Percentiles rank a stretch among this genome's conserved stretches.
These are phyloP conservation scores for Paramecium pentaurelia DNA, from an alignment of 73 alveolate genomes.

Conservation along the genomic window DNA sequence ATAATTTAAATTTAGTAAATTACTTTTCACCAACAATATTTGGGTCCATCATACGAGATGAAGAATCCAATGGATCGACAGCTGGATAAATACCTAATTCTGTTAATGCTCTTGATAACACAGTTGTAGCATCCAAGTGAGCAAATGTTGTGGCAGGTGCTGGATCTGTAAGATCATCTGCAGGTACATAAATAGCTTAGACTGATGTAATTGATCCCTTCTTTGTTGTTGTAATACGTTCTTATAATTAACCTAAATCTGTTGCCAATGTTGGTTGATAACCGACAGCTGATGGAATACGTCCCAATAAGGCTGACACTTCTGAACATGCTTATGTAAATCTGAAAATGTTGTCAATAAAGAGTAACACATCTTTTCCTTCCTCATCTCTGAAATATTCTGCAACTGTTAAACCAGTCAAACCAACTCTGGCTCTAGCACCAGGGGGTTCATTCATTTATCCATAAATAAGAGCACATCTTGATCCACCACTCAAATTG, in stretches of 20 bases:
- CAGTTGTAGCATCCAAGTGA: constrained; percentile 98
- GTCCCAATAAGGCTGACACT: constrained; percentile 98
- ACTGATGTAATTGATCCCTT: constrained; percentile 98
- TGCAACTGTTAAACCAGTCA: constrained; percentile 96
- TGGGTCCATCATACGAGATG: constrained; percentile 96
- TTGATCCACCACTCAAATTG: constrained; percentile 71
- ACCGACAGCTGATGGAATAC: constrained; percentile 99
- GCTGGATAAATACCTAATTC: constrained; percentile 98
- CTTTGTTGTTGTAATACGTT: constrained; percentile 96
- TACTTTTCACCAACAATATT: constrained; percentile 86
- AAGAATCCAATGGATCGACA: constrained; percentile 97
- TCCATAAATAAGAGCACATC: constrained; percentile 97
- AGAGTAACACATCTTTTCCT: constrained; percentile 97
- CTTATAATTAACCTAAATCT: constrained; percentile 94
- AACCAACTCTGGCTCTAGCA: constrained; percentile 98
- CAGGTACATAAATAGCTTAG: constrained; percentile 97
- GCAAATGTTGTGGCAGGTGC: constrained; percentile 99
- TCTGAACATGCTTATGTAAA: constrained; percentile 98
- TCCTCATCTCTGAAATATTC: constrained; percentile 98
- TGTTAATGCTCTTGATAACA: constrained; percentile 86
- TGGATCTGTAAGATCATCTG: constrained; percentile 97
- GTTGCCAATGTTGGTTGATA: constrained; percentile 98
- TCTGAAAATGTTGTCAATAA: constrained; percentile 97
- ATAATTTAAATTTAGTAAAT: background rate
- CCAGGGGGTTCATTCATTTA: constrained; percentile 99